Evolutionary conservation across 805 yeast species (phyloP).

Genomic region (Monosporozyma servazzii): DNA sequence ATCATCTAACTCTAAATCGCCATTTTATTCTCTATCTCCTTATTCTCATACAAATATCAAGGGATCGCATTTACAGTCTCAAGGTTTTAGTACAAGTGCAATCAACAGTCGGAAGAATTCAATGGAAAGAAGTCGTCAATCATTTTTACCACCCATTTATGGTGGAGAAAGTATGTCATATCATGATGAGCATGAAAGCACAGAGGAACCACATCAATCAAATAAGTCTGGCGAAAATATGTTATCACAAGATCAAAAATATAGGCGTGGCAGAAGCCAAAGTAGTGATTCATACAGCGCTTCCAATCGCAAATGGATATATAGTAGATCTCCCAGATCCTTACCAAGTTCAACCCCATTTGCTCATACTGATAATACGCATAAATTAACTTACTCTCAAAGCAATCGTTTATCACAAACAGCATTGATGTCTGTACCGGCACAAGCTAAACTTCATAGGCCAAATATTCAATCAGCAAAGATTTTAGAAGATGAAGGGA

Average conservation of each 20-base stretch:
- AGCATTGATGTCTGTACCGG: conserved; percentile 25
- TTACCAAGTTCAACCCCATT: conserved; percentile 11
- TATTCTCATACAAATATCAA: neutral
- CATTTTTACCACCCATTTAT: conserved; percentile 5
- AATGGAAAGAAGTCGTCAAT: conserved; percentile 4
- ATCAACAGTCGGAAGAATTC: conserved; percentile 12
- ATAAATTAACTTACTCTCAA: conserved; percentile 20
- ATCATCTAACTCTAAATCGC: conserved; percentile 1
- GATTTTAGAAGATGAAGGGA: conserved; percentile 9
- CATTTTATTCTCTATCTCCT: conserved; percentile 1
- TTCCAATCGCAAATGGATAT: neutral
- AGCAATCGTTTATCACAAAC: conserved; percentile 26
- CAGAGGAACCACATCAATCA: neutral
- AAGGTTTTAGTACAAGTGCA: conserved; percentile 1
- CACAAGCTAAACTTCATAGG: conserved; percentile 28
- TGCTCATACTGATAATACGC: conserved; percentile 10
- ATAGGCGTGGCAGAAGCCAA: neutral
- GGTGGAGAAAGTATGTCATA: conserved; percentile 6
- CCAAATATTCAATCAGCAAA: conserved; percentile 18
- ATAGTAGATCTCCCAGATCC: conserved; percentile 17
- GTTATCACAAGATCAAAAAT: neutral
- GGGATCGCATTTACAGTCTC: neutral
- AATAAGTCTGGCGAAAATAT: neutral
- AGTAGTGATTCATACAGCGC: neutral
- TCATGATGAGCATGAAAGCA: neutral